A percentile compares a stretch with the other conserved stretches of the same genome.
These are phyloP conservation scores for Debaryomyces fabryi DNA, from an alignment of 1,139 yeast species.

Conservation along the genomic window DNA sequence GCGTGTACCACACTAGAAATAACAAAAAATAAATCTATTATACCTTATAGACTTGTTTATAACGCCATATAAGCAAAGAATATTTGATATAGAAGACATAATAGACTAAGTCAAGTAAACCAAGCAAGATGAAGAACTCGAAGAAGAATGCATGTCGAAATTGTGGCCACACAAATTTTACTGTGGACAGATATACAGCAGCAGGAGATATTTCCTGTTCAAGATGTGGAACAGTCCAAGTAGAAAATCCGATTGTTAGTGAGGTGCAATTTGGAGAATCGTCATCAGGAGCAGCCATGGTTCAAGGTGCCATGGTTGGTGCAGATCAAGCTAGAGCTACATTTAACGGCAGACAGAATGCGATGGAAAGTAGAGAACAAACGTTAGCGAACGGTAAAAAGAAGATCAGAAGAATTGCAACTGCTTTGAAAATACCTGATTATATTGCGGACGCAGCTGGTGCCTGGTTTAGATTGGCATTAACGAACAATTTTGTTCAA, in stretches of 20 bases:
- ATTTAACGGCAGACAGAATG: slow-evolving; percentile 63
- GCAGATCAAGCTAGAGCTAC: slow-evolving; percentile 84
- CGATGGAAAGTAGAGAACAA: slow-evolving; percentile 85
- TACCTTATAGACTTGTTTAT: not conserved
- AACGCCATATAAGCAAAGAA: not conserved
- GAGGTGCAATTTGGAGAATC: slow-evolving; percentile 95
- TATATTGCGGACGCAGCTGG: slow-evolving; percentile 84
- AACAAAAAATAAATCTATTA: not conserved
- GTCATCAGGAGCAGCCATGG: slow-evolving; percentile 91
- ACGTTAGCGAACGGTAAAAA: slow-evolving; percentile 81
- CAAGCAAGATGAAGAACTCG: slow-evolving; percentile 13
- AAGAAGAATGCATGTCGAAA: slow-evolving; percentile 28
- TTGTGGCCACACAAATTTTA: slow-evolving; percentile 38
- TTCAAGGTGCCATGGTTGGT: slow-evolving; percentile 91
- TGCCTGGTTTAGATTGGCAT: slow-evolving; percentile 86
- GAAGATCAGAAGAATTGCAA: slow-evolving; percentile 78
- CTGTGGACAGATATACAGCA: slow-evolving; percentile 48
- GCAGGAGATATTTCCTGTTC: slow-evolving; percentile 80
- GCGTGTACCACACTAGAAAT: not conserved
- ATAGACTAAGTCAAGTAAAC: not conserved
- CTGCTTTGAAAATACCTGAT: slow-evolving; percentile 77
- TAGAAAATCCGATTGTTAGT: slow-evolving; percentile 91
- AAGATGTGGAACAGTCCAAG: slow-evolving; percentile 82
- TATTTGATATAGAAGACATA: not conserved
- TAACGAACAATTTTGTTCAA: slow-evolving; percentile 86